Conservation (phyloP, 2,329 filamentous ascomycete species). For the Stagonosporopsis cucurbitacearum region DNA sequence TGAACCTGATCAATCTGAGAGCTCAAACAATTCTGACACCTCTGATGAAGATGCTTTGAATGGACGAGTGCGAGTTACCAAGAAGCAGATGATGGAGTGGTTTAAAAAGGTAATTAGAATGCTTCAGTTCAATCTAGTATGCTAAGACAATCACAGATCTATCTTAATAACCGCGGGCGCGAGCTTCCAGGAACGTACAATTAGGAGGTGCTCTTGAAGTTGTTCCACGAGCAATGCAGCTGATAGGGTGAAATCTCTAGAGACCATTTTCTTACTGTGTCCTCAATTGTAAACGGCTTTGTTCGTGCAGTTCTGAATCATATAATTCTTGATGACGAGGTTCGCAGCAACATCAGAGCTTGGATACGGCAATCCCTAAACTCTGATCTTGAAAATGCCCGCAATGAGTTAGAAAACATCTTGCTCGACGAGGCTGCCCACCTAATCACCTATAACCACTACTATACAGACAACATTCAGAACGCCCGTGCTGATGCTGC, state of each 20-base stretch:
- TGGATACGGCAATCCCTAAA: neutral
- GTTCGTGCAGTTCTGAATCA: constrained; percentile 5
- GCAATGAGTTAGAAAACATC: constrained; percentile 10
- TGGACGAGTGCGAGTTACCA: neutral
- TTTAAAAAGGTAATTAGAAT: neutral
- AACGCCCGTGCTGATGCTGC: constrained; percentile 33
- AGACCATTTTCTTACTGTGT: neutral
- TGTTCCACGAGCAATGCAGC: constrained; percentile 2
- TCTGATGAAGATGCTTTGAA: neutral
- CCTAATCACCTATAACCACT: constrained; percentile 52
- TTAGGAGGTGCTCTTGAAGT: neutral
- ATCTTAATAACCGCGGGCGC: neutral
- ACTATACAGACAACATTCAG: constrained; percentile 46
- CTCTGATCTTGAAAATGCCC: neutral
- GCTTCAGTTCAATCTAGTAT: neutral
- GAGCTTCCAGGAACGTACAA: neutral
- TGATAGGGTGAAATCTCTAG: neutral
- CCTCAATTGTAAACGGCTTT: constrained; percentile 6
- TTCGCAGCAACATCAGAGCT: neutral
- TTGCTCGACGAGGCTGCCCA: constrained; percentile 29
- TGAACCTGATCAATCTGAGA: neutral
- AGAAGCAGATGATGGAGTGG: neutral
- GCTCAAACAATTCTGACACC: neutral
- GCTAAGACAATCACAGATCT: neutral
- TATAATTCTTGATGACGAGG: constrained; percentile 3